phyloP scores from a whole-genome alignment of 2,329 filamentous ascomycete genomes.

The Hypocrella siamensis region DNA sequence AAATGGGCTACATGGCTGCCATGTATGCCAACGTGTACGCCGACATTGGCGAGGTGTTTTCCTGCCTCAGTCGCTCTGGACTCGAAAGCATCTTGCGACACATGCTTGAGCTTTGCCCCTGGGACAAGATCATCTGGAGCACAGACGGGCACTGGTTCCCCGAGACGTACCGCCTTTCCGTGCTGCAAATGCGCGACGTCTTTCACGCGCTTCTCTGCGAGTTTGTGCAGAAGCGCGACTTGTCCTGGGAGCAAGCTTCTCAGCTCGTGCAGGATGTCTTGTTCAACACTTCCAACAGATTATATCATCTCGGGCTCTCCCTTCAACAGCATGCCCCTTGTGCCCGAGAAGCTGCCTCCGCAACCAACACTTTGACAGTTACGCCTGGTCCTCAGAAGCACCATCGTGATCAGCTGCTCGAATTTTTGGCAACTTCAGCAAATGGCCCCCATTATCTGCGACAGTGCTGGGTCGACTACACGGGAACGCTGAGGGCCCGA shows the following conservation, averaged over 20 bases:
- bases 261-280: constrained; percentile 50
- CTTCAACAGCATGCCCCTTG: too few species aligned
- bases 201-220: constrained; percentile 53
- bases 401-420: neutral
- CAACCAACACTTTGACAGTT: neutral
- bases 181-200: constrained; percentile 55
- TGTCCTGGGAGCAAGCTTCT: constrained; percentile 46
- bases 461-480: constrained; percentile 66
- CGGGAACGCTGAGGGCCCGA: constrained; percentile 49
- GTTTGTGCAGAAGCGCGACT: constrained; percentile 47
- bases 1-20: constrained; percentile 63
- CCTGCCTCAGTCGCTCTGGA: constrained; percentile 59
- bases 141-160: constrained; percentile 69
- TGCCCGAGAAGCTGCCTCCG: neutral
- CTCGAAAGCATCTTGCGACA: constrained; percentile 57
- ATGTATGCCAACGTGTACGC: constrained; percentile 69
- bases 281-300: constrained; percentile 61
- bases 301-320: constrained; percentile 47
- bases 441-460: constrained; percentile 37
- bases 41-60: constrained; percentile 73
- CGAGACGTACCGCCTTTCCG: constrained; percentile 61
- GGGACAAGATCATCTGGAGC: constrained; percentile 63
- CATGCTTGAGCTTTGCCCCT: constrained; percentile 59
- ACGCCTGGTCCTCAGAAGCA: neutral
- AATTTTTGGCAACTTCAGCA: neutral